Evolutionary conservation across 306 rosid species (phyloP), one percentile per base, ranked within the genome.

Genomic region (Corylus avellana): DNA sequence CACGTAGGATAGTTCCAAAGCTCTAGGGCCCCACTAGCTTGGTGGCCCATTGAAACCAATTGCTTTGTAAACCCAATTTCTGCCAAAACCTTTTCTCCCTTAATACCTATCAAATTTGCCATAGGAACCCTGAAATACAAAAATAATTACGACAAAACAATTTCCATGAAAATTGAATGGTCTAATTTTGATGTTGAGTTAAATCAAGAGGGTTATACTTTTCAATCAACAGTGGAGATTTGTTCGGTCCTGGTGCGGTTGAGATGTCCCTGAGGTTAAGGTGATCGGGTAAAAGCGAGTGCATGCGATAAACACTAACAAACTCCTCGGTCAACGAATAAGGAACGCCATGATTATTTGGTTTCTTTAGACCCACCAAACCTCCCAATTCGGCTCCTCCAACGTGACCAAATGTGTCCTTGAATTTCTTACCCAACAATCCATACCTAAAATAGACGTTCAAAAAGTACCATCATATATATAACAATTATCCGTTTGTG

Each of bases 11-110:
- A 88, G 74, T 90, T 90, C 88, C 86, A 85, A 51, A 85, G 90
- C 79, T 88, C 92, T 0, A 90, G 66, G 6, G 90, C 86, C 1
- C 88, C 94, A 78, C 85, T 86, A 46, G 94, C 85, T 81, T 90
- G 94, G 80, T 90, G 92, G 42, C 94, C 94, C 94, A 88, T 90
- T 27, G 94, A 88, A n/a, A 90, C 90, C 49, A 90, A 54, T 44
- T 83, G 86, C 8, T 67, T 83, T 20, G 22, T 74, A 75, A 86
- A 66, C 70, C 94, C 94, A 71, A 88, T 86, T 3, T 85, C 69
- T 32, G 4, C 20, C 44, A 90, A 70, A 4, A 68, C 11, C 78
- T 81, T 83, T 49, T 88, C 90, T 39, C 94, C 94, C 9, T 18
- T 42, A 0, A 67, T 55, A 4, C 94, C 92, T 57, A 90, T 79